A percentile compares a stretch with the other conserved stretches of the same genome.
phyloP scores from a whole-genome alignment of 331 rosid genomes.

The Rosa hybrid region DNA sequence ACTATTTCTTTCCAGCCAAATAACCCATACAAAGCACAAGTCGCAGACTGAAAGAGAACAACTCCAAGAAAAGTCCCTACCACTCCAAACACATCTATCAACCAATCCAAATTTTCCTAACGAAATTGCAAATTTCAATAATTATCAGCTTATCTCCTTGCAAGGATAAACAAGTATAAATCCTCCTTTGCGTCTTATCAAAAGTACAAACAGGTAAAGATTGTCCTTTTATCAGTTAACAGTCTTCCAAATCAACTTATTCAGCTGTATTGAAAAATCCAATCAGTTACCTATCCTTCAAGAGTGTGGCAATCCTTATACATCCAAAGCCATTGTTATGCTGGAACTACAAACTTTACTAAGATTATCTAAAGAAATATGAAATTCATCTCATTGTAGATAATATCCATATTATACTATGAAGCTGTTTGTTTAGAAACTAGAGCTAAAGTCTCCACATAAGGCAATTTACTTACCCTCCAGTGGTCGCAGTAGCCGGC shows the following conservation, averaged over 20 bases:
- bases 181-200: not conserved
- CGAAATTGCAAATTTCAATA: not conserved
- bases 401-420: not conserved
- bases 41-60: not conserved
- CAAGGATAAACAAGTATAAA: not conserved
- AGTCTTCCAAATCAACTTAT: not conserved
- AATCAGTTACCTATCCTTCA: not conserved
- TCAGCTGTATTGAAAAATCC: not conserved
- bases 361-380: not conserved
- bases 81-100: not conserved
- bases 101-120: not conserved
- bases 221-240: not conserved
- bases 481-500: constrained; percentile 98
- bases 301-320: not conserved
- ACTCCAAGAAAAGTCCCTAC: not conserved
- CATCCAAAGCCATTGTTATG: not conserved
- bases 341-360: not conserved
- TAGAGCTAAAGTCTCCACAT: constrained; percentile 7
- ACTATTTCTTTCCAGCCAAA: not conserved
- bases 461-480: constrained; percentile 59
- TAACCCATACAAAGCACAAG: not conserved
- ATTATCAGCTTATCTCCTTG: not conserved
- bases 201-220: not conserved
- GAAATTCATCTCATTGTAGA: not conserved
- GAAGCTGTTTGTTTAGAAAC: constrained; percentile 24